Evolutionary conservation across 2,329 filamentous ascomycete genomes (phyloP), one percentile per base, ranked within the genome.

Genomic region (Monilinia fructigena): DNA sequence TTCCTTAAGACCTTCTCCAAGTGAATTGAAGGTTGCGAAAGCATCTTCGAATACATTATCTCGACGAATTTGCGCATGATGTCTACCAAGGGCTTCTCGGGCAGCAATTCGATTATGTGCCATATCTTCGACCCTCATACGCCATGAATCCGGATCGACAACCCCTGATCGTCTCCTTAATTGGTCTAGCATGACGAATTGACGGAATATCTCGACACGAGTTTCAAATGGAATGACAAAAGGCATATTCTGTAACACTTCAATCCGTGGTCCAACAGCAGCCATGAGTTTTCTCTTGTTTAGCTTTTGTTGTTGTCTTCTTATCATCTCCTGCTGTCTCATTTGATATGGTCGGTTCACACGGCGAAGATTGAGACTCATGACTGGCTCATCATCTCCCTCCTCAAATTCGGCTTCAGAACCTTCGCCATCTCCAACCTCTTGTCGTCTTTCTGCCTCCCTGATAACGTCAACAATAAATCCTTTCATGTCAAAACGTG

Each of bases 161-260:
- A 83, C 80, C 0, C 91, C 92, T 0, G 90, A 91, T 70, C 92
- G 82, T 69, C 92, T 82, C 69, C 88, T 88, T 61, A 83, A 77
- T 76, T 95, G 92, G 77, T 99, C 95, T 5, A 93, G 81, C 40
- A 86, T 79, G n/a, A 98, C 91, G 73, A 98, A 98, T 74, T 97
- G 88, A 40, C 93, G 87, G 77, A 99, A 98, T 31, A 98, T 94
- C 75, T 93, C 87, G 5, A 99, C 95, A 56, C 95, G 84, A 0
- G 91, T 95, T 48, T 91, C 87, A 73, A 99, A 99, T 0, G 94
- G 95, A 55, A 99, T 95, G 71, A 94, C 91, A 76, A 98, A 99
- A 0, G 95, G 95, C 88, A 99, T 96, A 74, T 98, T 96, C 71
- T 95, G 89, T 61, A 99, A 79, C 6, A 99, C 91, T 74, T 97